Percentiles rank a stretch among this genome's conserved stretches.
These are phyloP conservation scores for Leccinum fallax DNA, from an alignment of 1,284 basidiomycete genomes.

Conservation along the genomic window DNA sequence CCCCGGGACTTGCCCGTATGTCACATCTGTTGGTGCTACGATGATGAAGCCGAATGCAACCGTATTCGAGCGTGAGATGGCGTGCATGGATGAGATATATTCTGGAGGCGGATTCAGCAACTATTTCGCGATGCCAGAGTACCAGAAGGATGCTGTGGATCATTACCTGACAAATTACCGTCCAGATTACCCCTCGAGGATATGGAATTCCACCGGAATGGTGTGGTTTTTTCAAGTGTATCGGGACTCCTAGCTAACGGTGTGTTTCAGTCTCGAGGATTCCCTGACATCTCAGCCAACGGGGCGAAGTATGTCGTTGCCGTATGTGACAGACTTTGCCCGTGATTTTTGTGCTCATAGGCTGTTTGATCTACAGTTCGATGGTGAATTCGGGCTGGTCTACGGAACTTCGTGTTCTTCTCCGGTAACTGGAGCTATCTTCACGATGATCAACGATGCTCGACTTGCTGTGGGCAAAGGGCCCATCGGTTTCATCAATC, in stretches of 20 bases:
- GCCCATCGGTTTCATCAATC: conserved; percentile 44
- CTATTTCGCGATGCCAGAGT: conserved; percentile 40
- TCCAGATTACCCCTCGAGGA: conserved; percentile 34
- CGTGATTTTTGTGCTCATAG: background rate
- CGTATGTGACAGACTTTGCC: conserved; percentile 8
- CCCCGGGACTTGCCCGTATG: conserved; percentile 46
- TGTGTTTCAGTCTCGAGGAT: conserved; percentile 37
- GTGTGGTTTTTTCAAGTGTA: conserved; percentile 26
- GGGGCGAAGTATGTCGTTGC: conserved; percentile 47
- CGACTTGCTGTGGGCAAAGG: conserved; percentile 39
- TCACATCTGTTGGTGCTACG: conserved; percentile 51
- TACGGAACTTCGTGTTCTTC: conserved; percentile 39
- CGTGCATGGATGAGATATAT: conserved; percentile 34
- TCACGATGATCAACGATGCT: conserved; percentile 53
- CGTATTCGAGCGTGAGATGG: conserved; percentile 33
- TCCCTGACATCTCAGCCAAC: conserved; percentile 44
- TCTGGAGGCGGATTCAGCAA: conserved; percentile 50
- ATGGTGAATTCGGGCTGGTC: conserved; percentile 39
- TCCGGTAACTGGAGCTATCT: conserved; percentile 44
- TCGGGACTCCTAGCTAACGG: background rate
- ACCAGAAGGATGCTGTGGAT: conserved; percentile 37
- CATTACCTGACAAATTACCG: conserved; percentile 23
- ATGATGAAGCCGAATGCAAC: conserved; percentile 40
- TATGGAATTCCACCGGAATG: conserved; percentile 50
- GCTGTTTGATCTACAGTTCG: conserved; percentile 18